Base-by-base conservation (phyloP, 164 flowering plant species). In the Sedum album region DNA sequence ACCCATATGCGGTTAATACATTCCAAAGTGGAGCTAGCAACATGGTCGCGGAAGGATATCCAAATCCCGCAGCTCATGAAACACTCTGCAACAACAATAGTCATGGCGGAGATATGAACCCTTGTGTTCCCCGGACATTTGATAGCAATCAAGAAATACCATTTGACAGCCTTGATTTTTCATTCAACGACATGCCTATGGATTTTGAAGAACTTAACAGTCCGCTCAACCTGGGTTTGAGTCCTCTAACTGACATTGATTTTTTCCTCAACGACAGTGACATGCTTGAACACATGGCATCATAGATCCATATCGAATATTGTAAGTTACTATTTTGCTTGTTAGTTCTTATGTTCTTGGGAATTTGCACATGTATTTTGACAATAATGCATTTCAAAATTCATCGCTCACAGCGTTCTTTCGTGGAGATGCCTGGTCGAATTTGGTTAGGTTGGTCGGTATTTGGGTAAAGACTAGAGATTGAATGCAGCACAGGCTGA, bases 251-350 rank as follows among this genome's bases (percentile, higher is more conserved):
- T 28, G 62, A 57, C 62, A 33, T 57, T 57, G 62, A 57, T 57
- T 57, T 57, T 33, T 57, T 57, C 33, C 62, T 57, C 18, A 57
- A 57, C 8, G 62, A 57, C 62, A 57, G 33, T 1, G 62, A 57
- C 62, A 57, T 57, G 62, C 62, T 57, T 28, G 62, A 57, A 57
- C 62, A 57, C 62, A 57, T 57, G 62, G 62, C 62, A 11, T 57
- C 62, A 1, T 57, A 57, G 62, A 57, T 57, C 33, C 33, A 11
- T 8, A 13, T 57, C 62, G 13, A 57, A 28, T 57, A 28, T 20
- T 28, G 62, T 57, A 57, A 57, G 62, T 28, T 57, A 26, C 20
- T 57, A 14, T 30, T 28, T 14, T 26, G 20, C 28, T 28, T 26
- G 28, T 55, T 25, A 11, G 33, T 11, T 57, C 28, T 26, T 28